Percentiles rank a stretch among this genome's conserved stretches.
phyloP scores from a whole-genome alignment of 1,284 basidiomycete species.

The Stygiomarasmius scandens region DNA sequence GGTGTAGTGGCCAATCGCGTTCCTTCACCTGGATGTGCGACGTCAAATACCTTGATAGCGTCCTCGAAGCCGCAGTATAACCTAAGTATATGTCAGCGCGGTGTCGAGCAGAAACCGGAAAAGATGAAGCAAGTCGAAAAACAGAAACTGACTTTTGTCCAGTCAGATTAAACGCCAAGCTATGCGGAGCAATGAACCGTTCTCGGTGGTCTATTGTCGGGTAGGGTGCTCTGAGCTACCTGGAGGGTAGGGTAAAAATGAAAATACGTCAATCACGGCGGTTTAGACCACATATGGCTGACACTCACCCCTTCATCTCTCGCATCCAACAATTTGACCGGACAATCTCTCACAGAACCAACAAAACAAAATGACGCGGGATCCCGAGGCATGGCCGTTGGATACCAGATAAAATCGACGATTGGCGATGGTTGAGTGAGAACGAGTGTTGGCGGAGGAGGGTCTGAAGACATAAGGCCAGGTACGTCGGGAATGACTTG shows the following conservation, averaged over 20 bases:
- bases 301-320: conserved; percentile 69
- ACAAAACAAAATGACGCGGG: conserved; percentile 79
- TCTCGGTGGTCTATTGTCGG: conserved; percentile 90
- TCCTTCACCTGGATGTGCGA: conserved; percentile 73
- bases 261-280: too few relatives aligned
- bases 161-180: conserved; percentile 74
- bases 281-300: too few relatives aligned
- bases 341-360: conserved; percentile 78
- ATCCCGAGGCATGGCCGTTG: conserved; percentile 59
- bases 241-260: background rate
- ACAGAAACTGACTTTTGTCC: conserved; percentile 57
- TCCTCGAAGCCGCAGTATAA: conserved; percentile 90
- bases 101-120: too few relatives aligned
- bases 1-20: conserved; percentile 75
- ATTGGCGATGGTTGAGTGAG: conserved; percentile 68
- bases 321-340: conserved; percentile 82
- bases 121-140: too few relatives aligned
- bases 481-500: background rate
- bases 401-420: conserved; percentile 82
- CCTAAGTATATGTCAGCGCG: conserved; percentile 40
- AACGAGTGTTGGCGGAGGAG: conserved; percentile 19
- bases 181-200: conserved; percentile 83
- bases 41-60: conserved; percentile 87
- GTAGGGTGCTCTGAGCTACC: conserved; percentile 86
- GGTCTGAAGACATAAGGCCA: background rate